phyloP scores from a whole-genome alignment of 2,329 filamentous ascomycete species.

The Aspergillus brasiliensis region DNA sequence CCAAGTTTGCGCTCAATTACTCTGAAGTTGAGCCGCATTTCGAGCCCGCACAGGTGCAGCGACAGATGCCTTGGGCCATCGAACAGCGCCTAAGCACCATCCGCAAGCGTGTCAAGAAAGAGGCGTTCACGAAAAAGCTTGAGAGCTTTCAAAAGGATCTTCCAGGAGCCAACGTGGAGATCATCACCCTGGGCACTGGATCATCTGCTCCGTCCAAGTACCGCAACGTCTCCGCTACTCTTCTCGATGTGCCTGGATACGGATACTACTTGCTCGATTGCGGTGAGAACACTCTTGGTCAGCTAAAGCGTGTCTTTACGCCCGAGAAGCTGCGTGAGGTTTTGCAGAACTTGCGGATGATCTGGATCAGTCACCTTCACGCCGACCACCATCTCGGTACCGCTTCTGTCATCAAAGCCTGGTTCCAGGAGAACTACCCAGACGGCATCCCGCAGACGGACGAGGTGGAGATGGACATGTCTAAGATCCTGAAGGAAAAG shows the following conservation, averaged over 20 bases:
- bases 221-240: slow-evolving; percentile 88
- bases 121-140: slow-evolving; percentile 35
- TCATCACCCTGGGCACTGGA: slow-evolving; percentile 87
- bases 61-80: slow-evolving; percentile 33
- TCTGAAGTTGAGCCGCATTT: slow-evolving; percentile 31
- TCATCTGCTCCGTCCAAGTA: slow-evolving; percentile 90
- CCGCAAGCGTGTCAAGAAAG: slow-evolving; percentile 29
- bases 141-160: slow-evolving; percentile 62
- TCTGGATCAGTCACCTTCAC: slow-evolving; percentile 95
- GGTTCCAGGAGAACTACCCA: slow-evolving; percentile 64
- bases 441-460: slow-evolving; percentile 41
- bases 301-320: slow-evolving; percentile 74
- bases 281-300: slow-evolving; percentile 89
- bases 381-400: slow-evolving; percentile 94
- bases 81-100: slow-evolving; percentile 33
- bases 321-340: slow-evolving; percentile 67
- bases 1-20: slow-evolving; percentile 43
- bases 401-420: slow-evolving; percentile 76
- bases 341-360: slow-evolving; percentile 73
- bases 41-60: slow-evolving; percentile 24
- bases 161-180: slow-evolving; percentile 73
- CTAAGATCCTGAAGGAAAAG: slow-evolving; percentile 43
- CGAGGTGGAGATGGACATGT: slow-evolving; percentile 35
- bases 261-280: slow-evolving; percentile 92
- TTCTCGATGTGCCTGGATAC: slow-evolving; percentile 78